Evolutionary conservation across 2,329 filamentous ascomycete genomes (phyloP).

Genomic region (Rachicladosporium sp.): DNA sequence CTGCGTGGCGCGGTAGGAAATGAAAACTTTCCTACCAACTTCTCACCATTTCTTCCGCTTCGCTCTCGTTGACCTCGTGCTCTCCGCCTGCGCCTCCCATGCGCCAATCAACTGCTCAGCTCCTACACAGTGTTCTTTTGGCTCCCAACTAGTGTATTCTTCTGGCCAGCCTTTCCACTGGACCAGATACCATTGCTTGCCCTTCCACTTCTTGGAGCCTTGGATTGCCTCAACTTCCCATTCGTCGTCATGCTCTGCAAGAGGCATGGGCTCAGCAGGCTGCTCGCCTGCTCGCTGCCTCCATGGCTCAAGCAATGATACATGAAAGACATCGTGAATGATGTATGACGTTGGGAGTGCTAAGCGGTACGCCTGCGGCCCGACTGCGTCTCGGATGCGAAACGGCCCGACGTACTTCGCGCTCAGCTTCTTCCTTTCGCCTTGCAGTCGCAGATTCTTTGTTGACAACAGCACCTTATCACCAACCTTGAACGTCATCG

Average conservation of each 20-base stretch:
- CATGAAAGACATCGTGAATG: too few relatives aligned
- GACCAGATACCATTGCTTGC: neutral
- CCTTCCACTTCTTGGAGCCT: neutral
- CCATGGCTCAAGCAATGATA: too few relatives aligned
- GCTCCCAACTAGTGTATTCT: neutral
- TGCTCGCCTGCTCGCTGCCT: too few relatives aligned
- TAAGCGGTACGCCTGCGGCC: neutral
- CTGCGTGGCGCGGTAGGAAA: too few relatives aligned
- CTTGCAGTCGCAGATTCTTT: neutral
- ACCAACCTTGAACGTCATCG: too few relatives aligned
- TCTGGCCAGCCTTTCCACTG: conserved; percentile 2
- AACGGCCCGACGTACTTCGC: neutral
- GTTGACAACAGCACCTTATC: conserved; percentile 1
- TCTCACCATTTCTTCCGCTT: too few relatives aligned
- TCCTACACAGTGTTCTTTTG: neutral
- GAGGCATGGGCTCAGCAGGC: too few relatives aligned
- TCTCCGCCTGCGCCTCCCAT: neutral
- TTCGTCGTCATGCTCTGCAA: too few relatives aligned
- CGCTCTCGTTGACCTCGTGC: too few relatives aligned
- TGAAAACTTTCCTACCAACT: too few relatives aligned
- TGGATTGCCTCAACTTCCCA: conserved; percentile 1
- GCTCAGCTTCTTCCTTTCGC: neutral
- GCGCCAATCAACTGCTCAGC: neutral
- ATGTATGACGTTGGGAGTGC: neutral
- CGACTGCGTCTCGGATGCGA: neutral